Conservation (phyloP, 2,329 filamentous ascomycete genomes). For the Ciborinia camelliae region DNA sequence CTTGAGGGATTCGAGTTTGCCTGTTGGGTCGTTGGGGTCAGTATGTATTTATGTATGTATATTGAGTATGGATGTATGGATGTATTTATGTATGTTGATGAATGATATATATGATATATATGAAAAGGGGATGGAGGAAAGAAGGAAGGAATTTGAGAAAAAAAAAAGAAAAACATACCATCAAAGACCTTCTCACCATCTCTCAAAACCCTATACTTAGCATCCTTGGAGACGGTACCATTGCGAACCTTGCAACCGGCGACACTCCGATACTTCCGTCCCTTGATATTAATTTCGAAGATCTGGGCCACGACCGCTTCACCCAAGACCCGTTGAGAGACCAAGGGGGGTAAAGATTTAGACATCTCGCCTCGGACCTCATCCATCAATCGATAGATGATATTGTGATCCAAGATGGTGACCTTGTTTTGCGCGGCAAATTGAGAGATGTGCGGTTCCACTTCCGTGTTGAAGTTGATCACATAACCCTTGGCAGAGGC, state of each 20-base stretch:
- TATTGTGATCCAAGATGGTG: slow-evolving; percentile 75
- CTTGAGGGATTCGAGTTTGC: slow-evolving; percentile 76
- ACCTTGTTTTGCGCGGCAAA: slow-evolving; percentile 71
- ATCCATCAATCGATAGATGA: slow-evolving; percentile 79
- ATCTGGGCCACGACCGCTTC: slow-evolving; percentile 83
- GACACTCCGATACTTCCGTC: slow-evolving; percentile 67
- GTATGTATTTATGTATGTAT: too few species aligned
- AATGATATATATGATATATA: not conserved
- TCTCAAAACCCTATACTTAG: slow-evolving; percentile 69
- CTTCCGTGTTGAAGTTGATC: slow-evolving; percentile 78
- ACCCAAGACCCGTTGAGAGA: slow-evolving; percentile 70
- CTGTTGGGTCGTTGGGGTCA: too few species aligned
- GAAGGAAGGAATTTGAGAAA: not conserved
- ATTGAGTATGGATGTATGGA: too few species aligned
- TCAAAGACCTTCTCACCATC: slow-evolving; percentile 70
- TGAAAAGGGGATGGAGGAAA: not conserved
- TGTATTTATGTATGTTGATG: too few species aligned
- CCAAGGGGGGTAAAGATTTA: slow-evolving; percentile 62
- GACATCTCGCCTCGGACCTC: slow-evolving; percentile 67
- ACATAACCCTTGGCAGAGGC: slow-evolving; percentile 71
- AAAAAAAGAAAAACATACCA: slow-evolving; percentile 57
- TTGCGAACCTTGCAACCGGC: slow-evolving; percentile 88
- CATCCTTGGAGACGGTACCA: slow-evolving; percentile 62
- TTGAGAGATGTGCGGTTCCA: slow-evolving; percentile 64
- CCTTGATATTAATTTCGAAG: slow-evolving; percentile 80